These are phyloP conservation scores for Rosa persica DNA, from an alignment of 306 rosid genomes.

Conservation along the genomic window DNA sequence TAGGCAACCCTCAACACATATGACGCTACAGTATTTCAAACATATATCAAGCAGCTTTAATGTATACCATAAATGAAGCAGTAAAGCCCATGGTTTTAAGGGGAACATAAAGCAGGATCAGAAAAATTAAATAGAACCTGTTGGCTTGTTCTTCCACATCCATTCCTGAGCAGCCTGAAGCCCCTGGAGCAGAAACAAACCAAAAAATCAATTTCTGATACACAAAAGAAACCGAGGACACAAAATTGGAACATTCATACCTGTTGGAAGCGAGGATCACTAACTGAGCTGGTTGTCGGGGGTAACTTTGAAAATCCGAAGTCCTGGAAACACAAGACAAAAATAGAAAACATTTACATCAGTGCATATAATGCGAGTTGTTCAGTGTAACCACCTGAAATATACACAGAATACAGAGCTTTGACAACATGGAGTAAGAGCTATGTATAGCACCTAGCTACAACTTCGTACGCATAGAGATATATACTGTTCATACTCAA, in stretches of 20 bases:
- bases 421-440: background rate
- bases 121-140: slow-evolving; percentile 54
- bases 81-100: background rate
- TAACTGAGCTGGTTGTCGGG: slow-evolving; percentile 32
- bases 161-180: slow-evolving; percentile 61
- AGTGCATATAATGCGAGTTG: background rate
- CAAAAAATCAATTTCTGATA: slow-evolving; percentile 16
- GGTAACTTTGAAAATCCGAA: slow-evolving; percentile 53
- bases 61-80: background rate
- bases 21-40: background rate
- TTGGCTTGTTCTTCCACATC: slow-evolving; percentile 80
- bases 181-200: slow-evolving; percentile 50
- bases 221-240: background rate
- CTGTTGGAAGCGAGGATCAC: slow-evolving; percentile 61
- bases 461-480: background rate
- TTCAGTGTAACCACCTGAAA: background rate
- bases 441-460: background rate
- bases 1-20: background rate
- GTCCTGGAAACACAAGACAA: slow-evolving; percentile 40
- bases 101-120: background rate
- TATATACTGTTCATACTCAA: background rate
- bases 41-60: background rate
- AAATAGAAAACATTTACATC: background rate
- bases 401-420: background rate
- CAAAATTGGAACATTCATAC: slow-evolving; percentile 21